Conservation (phyloP, 2,329 filamentous ascomycete genomes). For the Tympanopsis confertula region DNA sequence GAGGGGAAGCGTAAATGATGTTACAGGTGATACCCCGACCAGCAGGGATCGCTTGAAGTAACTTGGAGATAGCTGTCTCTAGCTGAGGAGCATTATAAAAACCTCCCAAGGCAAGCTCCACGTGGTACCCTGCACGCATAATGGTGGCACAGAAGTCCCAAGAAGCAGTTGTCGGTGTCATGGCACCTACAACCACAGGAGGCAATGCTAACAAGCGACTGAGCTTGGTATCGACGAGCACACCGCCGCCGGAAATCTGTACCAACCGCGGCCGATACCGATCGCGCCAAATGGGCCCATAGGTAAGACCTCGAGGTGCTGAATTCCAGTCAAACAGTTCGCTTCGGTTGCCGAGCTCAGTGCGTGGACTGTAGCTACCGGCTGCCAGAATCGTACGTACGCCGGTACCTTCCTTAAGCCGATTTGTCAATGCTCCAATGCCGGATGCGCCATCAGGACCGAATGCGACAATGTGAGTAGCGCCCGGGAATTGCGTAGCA, state of each 20-base stretch:
- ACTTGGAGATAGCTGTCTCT: slow-evolving; percentile 28
- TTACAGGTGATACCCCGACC: slow-evolving; percentile 39
- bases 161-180: slow-evolving; percentile 32
- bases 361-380: slow-evolving; percentile 6
- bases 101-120: slow-evolving; percentile 27
- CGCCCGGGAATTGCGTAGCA: slow-evolving; percentile 9
- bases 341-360: slow-evolving; percentile 9
- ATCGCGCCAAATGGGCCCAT: slow-evolving; percentile 8
- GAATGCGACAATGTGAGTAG: slow-evolving; percentile 20
- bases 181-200: slow-evolving; percentile 32
- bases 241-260: slow-evolving; percentile 6
- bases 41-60: slow-evolving; percentile 27
- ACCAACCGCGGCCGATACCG: slow-evolving; percentile 9
- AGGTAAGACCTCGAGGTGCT: slow-evolving; percentile 48
- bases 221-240: slow-evolving; percentile 17
- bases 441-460: slow-evolving; percentile 15
- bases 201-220: slow-evolving; percentile 30
- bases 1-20: slow-evolving; percentile 39
- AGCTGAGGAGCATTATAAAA: slow-evolving; percentile 31
- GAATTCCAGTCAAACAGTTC: slow-evolving; percentile 47
- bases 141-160: slow-evolving; percentile 38
- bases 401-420: slow-evolving; percentile 16
- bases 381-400: slow-evolving; percentile 13
- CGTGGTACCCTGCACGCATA: slow-evolving; percentile 33
- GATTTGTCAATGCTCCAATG: slow-evolving; percentile 13